Evolutionary conservation across 2,329 filamentous ascomycete genomes (phyloP).

Genomic region (Neonectria faginata): DNA sequence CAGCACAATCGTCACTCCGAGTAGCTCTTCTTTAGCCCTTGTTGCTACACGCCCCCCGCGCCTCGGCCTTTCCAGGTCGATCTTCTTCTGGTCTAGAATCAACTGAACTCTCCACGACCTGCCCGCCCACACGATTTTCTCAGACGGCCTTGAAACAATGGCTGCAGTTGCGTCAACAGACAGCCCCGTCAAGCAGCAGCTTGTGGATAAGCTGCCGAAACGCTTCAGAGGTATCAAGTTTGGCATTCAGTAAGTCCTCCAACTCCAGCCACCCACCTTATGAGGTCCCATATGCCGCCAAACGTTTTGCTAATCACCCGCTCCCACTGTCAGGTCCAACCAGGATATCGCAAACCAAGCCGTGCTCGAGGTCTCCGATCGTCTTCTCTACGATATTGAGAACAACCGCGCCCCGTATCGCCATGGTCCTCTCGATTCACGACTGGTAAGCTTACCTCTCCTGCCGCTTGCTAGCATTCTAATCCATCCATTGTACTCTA

Average conservation of each 20-base stretch:
- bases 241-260: conserved; percentile 79
- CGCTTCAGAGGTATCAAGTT: conserved; percentile 95
- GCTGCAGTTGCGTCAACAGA: conserved; percentile 39
- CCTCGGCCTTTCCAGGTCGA: neutral
- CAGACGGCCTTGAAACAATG: conserved; percentile 20
- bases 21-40: conserved; percentile 22
- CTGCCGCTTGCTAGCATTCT: neutral
- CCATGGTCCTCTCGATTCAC: conserved; percentile 88
- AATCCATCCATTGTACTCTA: conserved; percentile 41
- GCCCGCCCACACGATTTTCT: neutral
- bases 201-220: conserved; percentile 89
- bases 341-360: conserved; percentile 96
- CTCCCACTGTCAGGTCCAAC: conserved; percentile 71
- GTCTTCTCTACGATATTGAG: conserved; percentile 91
- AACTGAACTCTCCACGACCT: neutral
- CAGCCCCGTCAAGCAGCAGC: conserved; percentile 80
- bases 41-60: conserved; percentile 29
- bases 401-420: conserved; percentile 79
- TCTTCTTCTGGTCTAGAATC: neutral
- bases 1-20: conserved; percentile 16
- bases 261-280: neutral
- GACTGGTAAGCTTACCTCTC: conserved; percentile 66
- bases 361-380: conserved; percentile 93
- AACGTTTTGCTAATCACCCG: neutral
- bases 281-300: neutral